phyloP scores from a whole-genome alignment of 306 rosid genomes.

The Astragalus glycyphyllos region DNA sequence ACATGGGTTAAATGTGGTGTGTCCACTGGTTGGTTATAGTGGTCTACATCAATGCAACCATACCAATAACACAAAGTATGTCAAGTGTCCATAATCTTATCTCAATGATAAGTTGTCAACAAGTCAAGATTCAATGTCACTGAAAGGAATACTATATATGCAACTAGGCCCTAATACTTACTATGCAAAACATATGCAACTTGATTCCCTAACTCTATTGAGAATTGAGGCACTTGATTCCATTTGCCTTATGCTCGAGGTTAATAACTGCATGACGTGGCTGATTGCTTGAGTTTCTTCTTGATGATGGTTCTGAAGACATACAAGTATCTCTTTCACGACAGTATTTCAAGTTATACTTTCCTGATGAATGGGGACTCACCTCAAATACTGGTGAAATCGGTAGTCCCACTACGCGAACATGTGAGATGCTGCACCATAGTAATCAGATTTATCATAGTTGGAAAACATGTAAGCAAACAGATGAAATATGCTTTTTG shows the following conservation, averaged over 20 bases:
- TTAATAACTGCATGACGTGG: conserved; percentile 38
- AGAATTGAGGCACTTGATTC: conserved; percentile 3
- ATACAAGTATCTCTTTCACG: not conserved
- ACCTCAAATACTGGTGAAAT: conserved; percentile 23
- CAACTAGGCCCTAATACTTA: not conserved
- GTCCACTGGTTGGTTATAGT: too few relatives aligned
- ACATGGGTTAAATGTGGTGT: too few relatives aligned
- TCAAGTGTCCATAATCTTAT: too few relatives aligned
- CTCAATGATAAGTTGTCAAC: too few relatives aligned
- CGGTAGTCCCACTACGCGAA: conserved; percentile 54
- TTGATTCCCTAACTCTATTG: not conserved
- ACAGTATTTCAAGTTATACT: too few relatives aligned
- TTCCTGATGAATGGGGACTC: too few relatives aligned
- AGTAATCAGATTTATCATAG: not conserved
- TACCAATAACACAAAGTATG: too few relatives aligned
- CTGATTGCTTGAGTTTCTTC: conserved; percentile 32
- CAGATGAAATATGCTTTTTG: too few relatives aligned
- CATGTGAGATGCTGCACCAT: conserved; percentile 62
- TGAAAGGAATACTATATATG: not conserved
- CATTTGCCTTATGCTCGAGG: conserved; percentile 41
- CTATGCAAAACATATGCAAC: conserved; percentile 19
- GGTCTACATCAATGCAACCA: too few relatives aligned
- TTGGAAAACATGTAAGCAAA: not conserved
- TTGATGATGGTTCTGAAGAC: conserved; percentile 1
- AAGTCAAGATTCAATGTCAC: too few relatives aligned